A percentile compares a stretch with the other conserved stretches of the same genome.
These are phyloP conservation scores for Leccinum disarticulatum DNA, from an alignment of 768 basidiomycete genomes.

Conservation along the genomic window DNA sequence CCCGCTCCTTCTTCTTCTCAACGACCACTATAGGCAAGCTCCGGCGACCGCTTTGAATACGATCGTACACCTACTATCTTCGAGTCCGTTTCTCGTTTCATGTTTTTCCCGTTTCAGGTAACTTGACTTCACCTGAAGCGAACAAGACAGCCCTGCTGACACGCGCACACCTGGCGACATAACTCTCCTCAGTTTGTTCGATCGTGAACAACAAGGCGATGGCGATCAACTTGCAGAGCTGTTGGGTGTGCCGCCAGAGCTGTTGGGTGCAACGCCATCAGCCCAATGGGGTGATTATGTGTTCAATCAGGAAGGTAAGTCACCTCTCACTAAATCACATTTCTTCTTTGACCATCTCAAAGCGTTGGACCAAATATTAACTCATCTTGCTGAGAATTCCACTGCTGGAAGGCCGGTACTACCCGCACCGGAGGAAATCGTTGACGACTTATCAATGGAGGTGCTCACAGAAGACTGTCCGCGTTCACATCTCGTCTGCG, in stretches of 20 bases:
- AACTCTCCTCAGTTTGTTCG: constrained; percentile 58
- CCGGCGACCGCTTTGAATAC: constrained; percentile 36
- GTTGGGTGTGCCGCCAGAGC: constrained; percentile 42
- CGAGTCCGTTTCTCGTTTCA: constrained; percentile 42
- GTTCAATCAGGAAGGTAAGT: constrained; percentile 82
- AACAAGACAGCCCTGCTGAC: constrained; percentile 12
- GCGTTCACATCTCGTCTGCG: constrained; percentile 28
- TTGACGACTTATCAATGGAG: constrained; percentile 64
- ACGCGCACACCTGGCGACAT: constrained; percentile 40
- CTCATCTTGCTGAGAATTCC: constrained; percentile 83
- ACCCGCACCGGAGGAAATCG: constrained; percentile 79
- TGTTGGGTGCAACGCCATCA: constrained; percentile 45
- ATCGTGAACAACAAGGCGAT: constrained; percentile 27
- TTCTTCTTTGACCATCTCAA: constrained; percentile 10
- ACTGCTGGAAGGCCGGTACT: constrained; percentile 75
- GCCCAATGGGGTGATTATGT: constrained; percentile 90
- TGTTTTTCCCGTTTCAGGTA: no score
- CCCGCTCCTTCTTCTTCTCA: neutral
- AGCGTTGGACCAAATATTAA: constrained; percentile 85
- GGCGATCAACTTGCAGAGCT: constrained; percentile 47
- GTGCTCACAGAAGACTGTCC: constrained; percentile 61
- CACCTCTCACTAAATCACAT: neutral
- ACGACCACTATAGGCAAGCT: constrained; percentile 9
- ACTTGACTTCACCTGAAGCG: constrained; percentile 22
- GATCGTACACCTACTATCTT: constrained; percentile 43